phyloP scores from a whole-genome alignment of 2,329 filamentous ascomycete genomes.

The Laburnicola sp. region DNA sequence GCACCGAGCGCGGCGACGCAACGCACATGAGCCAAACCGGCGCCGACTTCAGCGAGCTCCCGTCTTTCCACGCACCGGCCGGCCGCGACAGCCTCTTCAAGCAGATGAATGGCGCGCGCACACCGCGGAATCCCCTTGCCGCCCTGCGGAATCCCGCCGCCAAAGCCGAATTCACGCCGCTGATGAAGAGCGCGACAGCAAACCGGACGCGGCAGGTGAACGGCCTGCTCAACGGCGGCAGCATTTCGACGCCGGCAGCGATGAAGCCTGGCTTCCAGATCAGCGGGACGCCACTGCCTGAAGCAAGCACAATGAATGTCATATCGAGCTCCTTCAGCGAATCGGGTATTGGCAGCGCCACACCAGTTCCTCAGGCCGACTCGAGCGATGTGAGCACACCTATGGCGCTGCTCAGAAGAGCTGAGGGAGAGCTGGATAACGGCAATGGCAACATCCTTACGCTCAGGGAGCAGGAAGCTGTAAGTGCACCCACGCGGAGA shows the following conservation, averaged over 20 bases:
- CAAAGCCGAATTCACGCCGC: slow-evolving; percentile 84
- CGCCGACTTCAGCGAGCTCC: slow-evolving; percentile 77
- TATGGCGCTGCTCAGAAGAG: slow-evolving; percentile 68
- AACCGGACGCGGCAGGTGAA: slow-evolving; percentile 57
- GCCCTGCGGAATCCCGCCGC: slow-evolving; percentile 56
- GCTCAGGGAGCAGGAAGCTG: slow-evolving; percentile 89
- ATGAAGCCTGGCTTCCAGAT: slow-evolving; percentile 64
- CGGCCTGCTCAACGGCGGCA: slow-evolving; percentile 43
- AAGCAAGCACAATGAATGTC: slow-evolving; percentile 64
- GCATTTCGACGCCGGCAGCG: slow-evolving; percentile 65
- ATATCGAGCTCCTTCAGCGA: slow-evolving; percentile 55
- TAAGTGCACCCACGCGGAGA: slow-evolving; percentile 54
- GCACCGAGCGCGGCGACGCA: slow-evolving; percentile 80
- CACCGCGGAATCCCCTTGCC: slow-evolving; percentile 74
- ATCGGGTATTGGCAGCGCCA: slow-evolving; percentile 63
- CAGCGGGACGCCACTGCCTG: slow-evolving; percentile 74
- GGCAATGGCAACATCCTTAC: slow-evolving; percentile 90
- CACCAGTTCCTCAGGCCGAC: slow-evolving; percentile 74
- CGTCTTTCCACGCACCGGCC: slow-evolving; percentile 80
- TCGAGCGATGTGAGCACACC: slow-evolving; percentile 84
- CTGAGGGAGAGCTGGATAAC: slow-evolving; percentile 70
- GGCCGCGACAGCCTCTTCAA: slow-evolving; percentile 72
- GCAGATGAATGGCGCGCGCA: slow-evolving; percentile 68
- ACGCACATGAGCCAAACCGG: slow-evolving; percentile 69
- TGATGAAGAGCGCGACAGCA: slow-evolving; percentile 82